phyloP scores from a whole-genome alignment of 2,329 filamentous ascomycete genomes.

The Botryotinia calthae region DNA sequence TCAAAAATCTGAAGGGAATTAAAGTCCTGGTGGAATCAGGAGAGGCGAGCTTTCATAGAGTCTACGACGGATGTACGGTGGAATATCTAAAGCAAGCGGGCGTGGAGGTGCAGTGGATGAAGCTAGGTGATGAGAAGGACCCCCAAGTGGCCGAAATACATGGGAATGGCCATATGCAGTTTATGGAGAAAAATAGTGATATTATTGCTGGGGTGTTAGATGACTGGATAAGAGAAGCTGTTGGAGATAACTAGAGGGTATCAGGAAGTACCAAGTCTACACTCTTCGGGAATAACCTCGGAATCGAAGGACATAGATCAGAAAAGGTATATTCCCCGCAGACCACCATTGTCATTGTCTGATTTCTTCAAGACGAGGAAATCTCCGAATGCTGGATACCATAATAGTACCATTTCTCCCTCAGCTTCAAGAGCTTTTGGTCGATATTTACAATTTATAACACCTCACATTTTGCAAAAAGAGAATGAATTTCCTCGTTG shows the following conservation, averaged over 20 bases:
- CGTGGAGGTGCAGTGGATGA: constrained; percentile 39
- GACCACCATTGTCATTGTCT: background rate
- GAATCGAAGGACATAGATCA: no score
- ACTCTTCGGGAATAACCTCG: background rate
- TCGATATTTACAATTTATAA: background rate
- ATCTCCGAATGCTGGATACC: background rate
- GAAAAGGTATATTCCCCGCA: background rate
- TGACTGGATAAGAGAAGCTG: constrained; percentile 32
- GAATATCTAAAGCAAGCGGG: constrained; percentile 46
- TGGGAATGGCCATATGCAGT: constrained; percentile 50
- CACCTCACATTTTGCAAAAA: background rate
- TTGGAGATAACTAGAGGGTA: background rate
- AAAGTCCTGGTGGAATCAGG: constrained; percentile 44
- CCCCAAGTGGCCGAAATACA: constrained; percentile 36
- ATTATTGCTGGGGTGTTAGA: constrained; percentile 39
- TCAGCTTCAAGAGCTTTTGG: no score
- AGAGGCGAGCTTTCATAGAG: constrained; percentile 46
- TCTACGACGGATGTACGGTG: constrained; percentile 47
- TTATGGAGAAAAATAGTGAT: constrained; percentile 49
- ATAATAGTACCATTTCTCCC: background rate
- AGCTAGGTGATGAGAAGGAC: constrained; percentile 38
- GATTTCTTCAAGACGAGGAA: background rate
- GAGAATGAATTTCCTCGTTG: background rate
- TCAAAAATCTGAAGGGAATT: constrained; percentile 40
- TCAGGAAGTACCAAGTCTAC: background rate